Evolutionary conservation across 208 protist genomes (phyloP), one percentile per base, ranked within the genome.

Genomic region (Leishmania tarentolae): DNA sequence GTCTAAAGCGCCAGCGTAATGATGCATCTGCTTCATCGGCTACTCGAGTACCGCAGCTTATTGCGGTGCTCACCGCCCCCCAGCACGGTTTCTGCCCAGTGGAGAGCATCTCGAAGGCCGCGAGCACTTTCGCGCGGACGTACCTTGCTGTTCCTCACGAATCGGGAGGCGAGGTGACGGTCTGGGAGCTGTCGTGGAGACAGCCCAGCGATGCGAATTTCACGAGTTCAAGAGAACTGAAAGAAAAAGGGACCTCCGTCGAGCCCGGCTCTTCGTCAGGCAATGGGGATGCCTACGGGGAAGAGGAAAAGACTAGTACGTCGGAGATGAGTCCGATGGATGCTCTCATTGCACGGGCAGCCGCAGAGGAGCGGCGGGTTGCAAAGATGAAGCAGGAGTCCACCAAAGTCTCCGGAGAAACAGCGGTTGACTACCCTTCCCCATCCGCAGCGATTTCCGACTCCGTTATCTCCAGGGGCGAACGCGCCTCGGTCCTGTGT

Each of bases 1-100:
- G 28, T 11, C 44, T 21, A 3, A 3, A 46, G 37, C 74, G 53
- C 53, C 80, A 21, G 35, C 61, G 56, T n/a, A 44, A 28, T 56
- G 24, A 28, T 47, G 76, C 24, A 61, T 50, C 46, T 53, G n/a
- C n/a, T 24, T 61, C 72, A 35, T 19, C 19, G 50, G 8, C 28
- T 21, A 17, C 46, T 42, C 19, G 5, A 37, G 63, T 59, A 72
- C 76, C 76, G 75, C 80, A 63, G 15, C 86, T 95, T 35, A 19
- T 93, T 42, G 83, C 87, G 44, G 88, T 76, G 4, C 75, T 95
- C 42, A 79, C 83, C 44, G 89, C 92, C n/a, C 91, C 90, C 28
- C 93, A 95, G 65, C 85, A 95, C 78, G 91, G 89, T 21, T 97
- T 95, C 77, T 95, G 93, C 65, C 73, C 89, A 3, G 91, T 89